Evolutionary conservation across 257 asterid species (phyloP).

Genomic region (Nicotiana sylvestris): DNA sequence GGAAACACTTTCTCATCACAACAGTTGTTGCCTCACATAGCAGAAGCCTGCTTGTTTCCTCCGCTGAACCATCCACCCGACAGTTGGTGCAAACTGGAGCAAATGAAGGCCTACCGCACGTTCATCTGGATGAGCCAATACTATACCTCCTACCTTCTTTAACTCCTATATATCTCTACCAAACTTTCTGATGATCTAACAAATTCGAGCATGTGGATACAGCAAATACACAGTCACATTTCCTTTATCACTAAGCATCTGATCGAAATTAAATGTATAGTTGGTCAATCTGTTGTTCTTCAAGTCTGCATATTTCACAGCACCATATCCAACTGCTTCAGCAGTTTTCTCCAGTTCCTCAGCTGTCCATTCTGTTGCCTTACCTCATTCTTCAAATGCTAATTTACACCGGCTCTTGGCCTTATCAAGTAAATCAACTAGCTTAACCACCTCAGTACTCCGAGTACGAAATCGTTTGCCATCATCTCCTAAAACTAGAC

Average conservation of each 20-base stretch:
- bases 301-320: conserved; percentile 90
- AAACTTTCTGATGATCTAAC: background rate
- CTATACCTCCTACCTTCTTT: conserved; percentile 47
- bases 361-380: conserved; percentile 63
- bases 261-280: conserved; percentile 73
- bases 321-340: conserved; percentile 97
- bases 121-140: conserved; percentile 77
- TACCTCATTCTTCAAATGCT: conserved; percentile 78
- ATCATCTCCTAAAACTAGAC: conserved; percentile 89
- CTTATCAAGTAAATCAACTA: too few species aligned
- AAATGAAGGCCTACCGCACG: conserved; percentile 75
- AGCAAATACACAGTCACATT: too few species aligned
- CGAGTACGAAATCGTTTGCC: conserved; percentile 54
- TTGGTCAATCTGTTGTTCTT: conserved; percentile 86
- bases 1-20: conserved; percentile 85
- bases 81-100: conserved; percentile 84
- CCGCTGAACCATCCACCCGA: conserved; percentile 42
- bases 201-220: background rate
- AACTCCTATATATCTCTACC: conserved; percentile 18
- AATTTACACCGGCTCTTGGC: conserved; percentile 43
- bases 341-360: conserved; percentile 93
- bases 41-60: conserved; percentile 77
- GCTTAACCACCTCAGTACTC: too few species aligned
- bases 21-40: conserved; percentile 91
- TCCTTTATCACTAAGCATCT: conserved; percentile 94